Evolutionary conservation across 257 asterid species (phyloP).

Genomic region (Penstemon davidsonii): DNA sequence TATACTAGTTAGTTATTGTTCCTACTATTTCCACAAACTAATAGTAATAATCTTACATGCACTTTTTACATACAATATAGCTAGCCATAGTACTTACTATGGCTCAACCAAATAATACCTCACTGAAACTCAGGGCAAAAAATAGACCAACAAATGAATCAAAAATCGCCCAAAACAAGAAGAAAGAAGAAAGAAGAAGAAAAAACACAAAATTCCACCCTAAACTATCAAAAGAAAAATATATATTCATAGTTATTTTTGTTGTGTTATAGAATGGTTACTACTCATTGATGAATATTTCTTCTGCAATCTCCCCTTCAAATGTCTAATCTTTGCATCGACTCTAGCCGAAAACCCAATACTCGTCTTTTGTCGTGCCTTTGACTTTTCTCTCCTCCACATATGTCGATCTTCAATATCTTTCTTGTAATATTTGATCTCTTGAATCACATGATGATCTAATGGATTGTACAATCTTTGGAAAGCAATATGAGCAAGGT

Average conservation of each 20-base stretch:
- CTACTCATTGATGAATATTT: constrained; percentile 49
- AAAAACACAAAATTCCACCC: constrained; percentile 23
- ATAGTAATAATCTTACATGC: constrained; percentile 10
- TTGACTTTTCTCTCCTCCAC: constrained; percentile 81
- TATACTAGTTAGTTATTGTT: not conserved
- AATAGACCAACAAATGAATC: constrained; percentile 29
- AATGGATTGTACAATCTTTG: constrained; percentile 79
- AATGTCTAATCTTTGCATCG: constrained; percentile 81
- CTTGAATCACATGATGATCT: constrained; percentile 96
- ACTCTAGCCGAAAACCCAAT: constrained; percentile 92
- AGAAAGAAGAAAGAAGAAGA: not conserved
- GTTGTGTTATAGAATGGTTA: constrained; percentile 24
- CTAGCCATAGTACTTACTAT: constrained; percentile 32
- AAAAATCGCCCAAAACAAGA: constrained; percentile 27
- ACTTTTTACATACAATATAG: constrained; percentile 37
- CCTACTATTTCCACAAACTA: constrained; percentile 35
- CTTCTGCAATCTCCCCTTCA: constrained; percentile 68
- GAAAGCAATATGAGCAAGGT: constrained; percentile 72
- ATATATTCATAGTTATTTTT: constrained; percentile 25
- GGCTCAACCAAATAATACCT: constrained; percentile 23
- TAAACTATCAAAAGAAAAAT: constrained; percentile 29
- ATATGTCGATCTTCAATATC: constrained; percentile 78
- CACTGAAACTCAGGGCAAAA: constrained; percentile 32
- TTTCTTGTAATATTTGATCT: constrained; percentile 76
- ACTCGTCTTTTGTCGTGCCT: constrained; percentile 72